Conservation (phyloP, 495 filamentous ascomycete genomes). For the Opeltia flavorubescens region DNA sequence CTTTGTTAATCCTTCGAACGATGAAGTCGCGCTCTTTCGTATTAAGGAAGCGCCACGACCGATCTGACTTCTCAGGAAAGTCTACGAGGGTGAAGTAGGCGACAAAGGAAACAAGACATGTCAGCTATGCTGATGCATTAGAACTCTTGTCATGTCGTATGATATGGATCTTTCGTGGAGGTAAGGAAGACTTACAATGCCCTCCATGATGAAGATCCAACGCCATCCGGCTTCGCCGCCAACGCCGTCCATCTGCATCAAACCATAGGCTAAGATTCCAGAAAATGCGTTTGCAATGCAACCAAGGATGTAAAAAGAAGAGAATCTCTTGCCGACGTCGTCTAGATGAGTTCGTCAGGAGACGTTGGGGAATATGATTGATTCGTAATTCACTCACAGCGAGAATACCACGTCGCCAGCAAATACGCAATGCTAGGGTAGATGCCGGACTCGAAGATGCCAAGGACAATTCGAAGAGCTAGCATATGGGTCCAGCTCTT, state of each 20-base stretch:
- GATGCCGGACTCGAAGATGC: conserved; percentile 45
- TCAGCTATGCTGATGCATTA: conserved; percentile 16
- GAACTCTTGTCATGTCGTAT: too few species aligned
- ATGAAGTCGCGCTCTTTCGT: conserved; percentile 38
- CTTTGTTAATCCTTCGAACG: conserved; percentile 41
- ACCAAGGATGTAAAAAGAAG: conserved; percentile 50
- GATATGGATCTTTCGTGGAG: too few species aligned
- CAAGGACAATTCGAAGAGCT: conserved; percentile 42
- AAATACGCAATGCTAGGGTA: conserved; percentile 8
- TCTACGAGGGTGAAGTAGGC: conserved; percentile 42
- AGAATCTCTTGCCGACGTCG: conserved; percentile 50
- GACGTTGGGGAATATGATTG: neutral
- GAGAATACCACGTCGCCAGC: conserved; percentile 6
- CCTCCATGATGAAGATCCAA: conserved; percentile 53
- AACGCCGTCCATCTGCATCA: conserved; percentile 42
- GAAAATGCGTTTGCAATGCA: conserved; percentile 45
- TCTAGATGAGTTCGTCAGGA: conserved; percentile 19
- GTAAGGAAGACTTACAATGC: conserved; percentile 18
- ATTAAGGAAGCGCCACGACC: conserved; percentile 39
- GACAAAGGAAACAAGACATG: conserved; percentile 26
- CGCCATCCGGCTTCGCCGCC: conserved; percentile 42
- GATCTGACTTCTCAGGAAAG: conserved; percentile 39
- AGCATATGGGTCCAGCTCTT: conserved; percentile 35
- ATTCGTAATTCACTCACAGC: conserved; percentile 8
- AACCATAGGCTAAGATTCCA: conserved; percentile 50